Conservation (phyloP, 192 early-diverging fungal genomes). For the Chytriomyces hyalinus region DNA sequence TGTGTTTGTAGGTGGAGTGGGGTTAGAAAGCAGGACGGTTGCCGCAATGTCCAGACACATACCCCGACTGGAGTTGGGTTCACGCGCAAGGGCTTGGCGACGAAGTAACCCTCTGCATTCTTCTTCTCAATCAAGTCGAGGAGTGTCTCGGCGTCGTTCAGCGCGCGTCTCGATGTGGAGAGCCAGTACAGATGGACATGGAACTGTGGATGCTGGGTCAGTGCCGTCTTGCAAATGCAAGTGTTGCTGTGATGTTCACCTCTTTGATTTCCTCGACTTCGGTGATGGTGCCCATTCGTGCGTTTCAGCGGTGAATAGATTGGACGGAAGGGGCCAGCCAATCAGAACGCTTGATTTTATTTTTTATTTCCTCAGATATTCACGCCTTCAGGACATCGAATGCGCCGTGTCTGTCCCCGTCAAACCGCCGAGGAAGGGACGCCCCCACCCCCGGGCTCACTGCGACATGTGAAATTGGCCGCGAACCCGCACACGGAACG, state of each 20-base stretch:
- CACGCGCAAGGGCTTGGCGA: conserved; percentile 53
- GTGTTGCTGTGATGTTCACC: conserved; percentile 3
- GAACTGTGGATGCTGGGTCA: conserved; percentile 5
- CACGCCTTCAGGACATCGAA: too few relatives aligned
- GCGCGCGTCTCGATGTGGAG: conserved; percentile 47
- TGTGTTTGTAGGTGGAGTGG: not conserved
- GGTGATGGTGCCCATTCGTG: not conserved
- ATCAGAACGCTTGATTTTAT: too few relatives aligned
- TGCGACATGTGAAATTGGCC: too few relatives aligned
- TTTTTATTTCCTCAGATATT: too few relatives aligned
- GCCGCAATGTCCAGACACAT: conserved; percentile 37
- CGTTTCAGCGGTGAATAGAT: not conserved
- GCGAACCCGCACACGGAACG: too few relatives aligned
- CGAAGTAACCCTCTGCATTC: conserved; percentile 56
- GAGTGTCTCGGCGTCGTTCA: conserved; percentile 9
- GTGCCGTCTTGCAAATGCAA: not conserved
- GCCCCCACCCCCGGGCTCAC: not conserved
- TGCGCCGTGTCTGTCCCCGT: too few relatives aligned
- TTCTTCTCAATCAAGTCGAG: conserved; percentile 45
- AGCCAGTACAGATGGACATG: conserved; percentile 76
- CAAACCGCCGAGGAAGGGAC: too few relatives aligned
- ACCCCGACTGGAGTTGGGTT: conserved; percentile 33
- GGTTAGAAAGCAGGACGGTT: not conserved
- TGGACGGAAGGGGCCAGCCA: too few relatives aligned
- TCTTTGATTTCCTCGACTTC: conserved; percentile 29